These are phyloP conservation scores for Trichoderma afroharzianum DNA, from an alignment of 2,329 filamentous ascomycete genomes.

Conservation along the genomic window DNA sequence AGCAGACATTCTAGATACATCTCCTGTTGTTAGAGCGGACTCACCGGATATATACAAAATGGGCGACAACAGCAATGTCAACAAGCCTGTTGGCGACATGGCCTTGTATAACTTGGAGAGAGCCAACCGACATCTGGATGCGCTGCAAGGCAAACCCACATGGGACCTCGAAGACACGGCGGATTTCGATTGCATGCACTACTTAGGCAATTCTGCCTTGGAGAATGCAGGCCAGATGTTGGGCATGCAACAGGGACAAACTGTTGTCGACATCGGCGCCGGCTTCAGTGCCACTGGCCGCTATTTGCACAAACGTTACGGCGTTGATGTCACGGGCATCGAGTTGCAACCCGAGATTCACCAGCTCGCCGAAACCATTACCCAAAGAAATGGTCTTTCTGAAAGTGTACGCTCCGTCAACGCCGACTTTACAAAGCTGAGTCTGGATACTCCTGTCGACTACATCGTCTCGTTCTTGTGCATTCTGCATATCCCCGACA, in stretches of 20 bases:
- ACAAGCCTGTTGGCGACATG: background rate
- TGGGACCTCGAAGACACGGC: constrained; percentile 4
- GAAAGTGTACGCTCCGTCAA: background rate
- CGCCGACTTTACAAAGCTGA: background rate
- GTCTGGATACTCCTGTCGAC: background rate
- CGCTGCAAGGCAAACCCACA: background rate
- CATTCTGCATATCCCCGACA: constrained; percentile 1
- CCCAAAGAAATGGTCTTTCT: background rate
- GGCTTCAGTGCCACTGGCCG: constrained; percentile 5
- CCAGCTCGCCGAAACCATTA: background rate
- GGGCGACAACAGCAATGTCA: background rate
- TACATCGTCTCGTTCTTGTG: background rate
- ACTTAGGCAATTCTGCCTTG: background rate
- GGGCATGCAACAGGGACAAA: background rate
- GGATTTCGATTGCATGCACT: constrained; percentile 11
- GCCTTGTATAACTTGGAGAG: background rate
- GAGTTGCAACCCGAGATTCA: constrained; percentile 1
- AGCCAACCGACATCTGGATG: background rate
- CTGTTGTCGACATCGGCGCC: background rate
- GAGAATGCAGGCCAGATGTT: background rate
- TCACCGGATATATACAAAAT: background rate
- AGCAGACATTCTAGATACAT: background rate
- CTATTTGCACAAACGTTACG: background rate
- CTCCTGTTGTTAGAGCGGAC: background rate
- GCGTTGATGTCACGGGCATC: background rate